Percentiles rank a stretch among this genome's conserved stretches.
Conservation (phyloP, 2,329 filamentous ascomycete species). For the Alternaria incomplexa region DNA sequence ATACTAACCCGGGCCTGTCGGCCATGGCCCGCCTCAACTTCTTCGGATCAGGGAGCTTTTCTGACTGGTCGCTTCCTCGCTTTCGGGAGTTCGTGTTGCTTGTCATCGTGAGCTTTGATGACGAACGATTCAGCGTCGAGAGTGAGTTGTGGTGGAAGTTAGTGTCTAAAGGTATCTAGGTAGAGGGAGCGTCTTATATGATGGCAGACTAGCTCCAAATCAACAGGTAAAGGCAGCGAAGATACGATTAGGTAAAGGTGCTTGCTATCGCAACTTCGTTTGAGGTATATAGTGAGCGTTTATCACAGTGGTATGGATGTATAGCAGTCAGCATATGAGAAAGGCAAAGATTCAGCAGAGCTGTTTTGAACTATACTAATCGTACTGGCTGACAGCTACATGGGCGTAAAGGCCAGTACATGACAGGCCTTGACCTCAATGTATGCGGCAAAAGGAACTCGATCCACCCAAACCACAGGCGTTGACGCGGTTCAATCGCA, state of each 20-base stretch:
- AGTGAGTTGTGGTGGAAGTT: not conserved
- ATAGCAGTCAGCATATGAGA: not conserved
- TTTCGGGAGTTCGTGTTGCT: not conserved
- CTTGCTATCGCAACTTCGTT: not conserved
- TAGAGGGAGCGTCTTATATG: not conserved
- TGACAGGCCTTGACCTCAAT: not conserved
- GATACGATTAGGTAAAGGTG: not conserved
- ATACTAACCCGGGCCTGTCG: not conserved
- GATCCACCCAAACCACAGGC: too few species aligned
- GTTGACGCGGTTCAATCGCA: too few species aligned
- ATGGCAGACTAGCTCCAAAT: not conserved
- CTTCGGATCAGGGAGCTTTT: not conserved
- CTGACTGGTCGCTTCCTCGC: not conserved
- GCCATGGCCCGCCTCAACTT: not conserved
- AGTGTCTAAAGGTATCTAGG: not conserved
- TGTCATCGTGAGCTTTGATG: not conserved
- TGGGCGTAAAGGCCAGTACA: rapidly evolving
- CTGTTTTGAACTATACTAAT: not conserved
- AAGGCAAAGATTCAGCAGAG: not conserved
- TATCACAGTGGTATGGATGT: not conserved
- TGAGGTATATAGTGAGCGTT: not conserved
- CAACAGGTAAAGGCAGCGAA: not conserved
- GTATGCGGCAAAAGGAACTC: not conserved
- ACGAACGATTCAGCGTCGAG: too few species aligned
- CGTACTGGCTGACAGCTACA: not conserved